Evolutionary conservation across 768 basidiomycete genomes (phyloP).

Genomic region (Collybiopsis luxurians): DNA sequence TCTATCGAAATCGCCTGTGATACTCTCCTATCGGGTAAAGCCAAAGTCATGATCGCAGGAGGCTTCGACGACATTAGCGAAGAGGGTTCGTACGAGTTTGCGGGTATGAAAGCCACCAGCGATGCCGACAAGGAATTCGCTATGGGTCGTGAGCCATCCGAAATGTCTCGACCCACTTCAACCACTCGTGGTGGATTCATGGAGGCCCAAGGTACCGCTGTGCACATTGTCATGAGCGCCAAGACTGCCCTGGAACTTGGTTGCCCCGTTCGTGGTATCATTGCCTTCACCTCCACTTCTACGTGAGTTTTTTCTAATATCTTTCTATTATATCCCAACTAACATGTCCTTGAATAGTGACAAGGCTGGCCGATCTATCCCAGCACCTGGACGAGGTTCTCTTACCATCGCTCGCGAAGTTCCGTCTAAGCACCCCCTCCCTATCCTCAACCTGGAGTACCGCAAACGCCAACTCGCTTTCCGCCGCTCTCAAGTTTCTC

Average conservation of each 20-base stretch:
- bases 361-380: conserved; percentile 97
- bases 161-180: conserved; percentile 98
- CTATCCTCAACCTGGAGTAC: conserved; percentile 82
- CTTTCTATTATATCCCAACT: neutral
- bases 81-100: conserved; percentile 98
- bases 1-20: conserved; percentile 99
- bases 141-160: conserved; percentile 98
- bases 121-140: conserved; percentile 97
- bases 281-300: conserved; percentile 95
- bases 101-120: conserved; percentile 99
- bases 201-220: conserved; percentile 96
- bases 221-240: conserved; percentile 96
- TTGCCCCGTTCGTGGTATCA: conserved; percentile 87
- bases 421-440: conserved; percentile 71
- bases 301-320: conserved; percentile 53
- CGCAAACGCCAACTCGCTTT: conserved; percentile 92
- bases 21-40: conserved; percentile 90
- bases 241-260: conserved; percentile 95
- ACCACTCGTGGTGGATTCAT: conserved; percentile 96
- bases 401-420: conserved; percentile 87
- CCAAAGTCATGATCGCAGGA: conserved; percentile 98
- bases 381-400: conserved; percentile 94
- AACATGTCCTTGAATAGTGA: conserved; percentile 51
- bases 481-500: conserved; percentile 91
- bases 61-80: conserved; percentile 98